Percentiles rank a stretch among this genome's conserved stretches.
Evolutionary conservation across 768 basidiomycete species (phyloP).

Genomic region (Podaxis sp.): DNA sequence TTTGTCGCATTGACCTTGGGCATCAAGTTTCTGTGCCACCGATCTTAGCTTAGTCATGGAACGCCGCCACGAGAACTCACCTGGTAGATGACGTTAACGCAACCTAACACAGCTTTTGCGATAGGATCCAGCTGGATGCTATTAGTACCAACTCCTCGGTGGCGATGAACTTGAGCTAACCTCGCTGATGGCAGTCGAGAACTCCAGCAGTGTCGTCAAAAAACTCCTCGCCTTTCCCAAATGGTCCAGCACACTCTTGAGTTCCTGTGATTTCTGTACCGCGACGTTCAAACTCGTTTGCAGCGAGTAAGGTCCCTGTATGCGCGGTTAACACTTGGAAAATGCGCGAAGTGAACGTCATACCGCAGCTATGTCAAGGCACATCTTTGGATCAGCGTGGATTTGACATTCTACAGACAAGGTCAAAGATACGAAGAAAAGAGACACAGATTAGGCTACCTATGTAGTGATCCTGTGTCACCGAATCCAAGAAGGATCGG

Average conservation of each 20-base stretch:
- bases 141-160: neutral
- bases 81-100: constrained; percentile 22
- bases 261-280: constrained; percentile 14
- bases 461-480: constrained; percentile 7
- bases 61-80: constrained; percentile 4
- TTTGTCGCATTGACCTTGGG: constrained; percentile 20
- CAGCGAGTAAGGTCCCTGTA: constrained; percentile 9
- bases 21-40: constrained; percentile 15
- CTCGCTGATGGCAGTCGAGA: constrained; percentile 20
- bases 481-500: neutral
- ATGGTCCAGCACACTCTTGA: constrained; percentile 20
- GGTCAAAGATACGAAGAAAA: neutral
- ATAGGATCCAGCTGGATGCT: constrained; percentile 16
- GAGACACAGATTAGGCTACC: neutral
- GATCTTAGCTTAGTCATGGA: neutral
- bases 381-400: constrained; percentile 16
- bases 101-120: constrained; percentile 23
- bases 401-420: constrained; percentile 8
- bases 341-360: neutral
- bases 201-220: constrained; percentile 18
- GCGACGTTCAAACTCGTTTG: constrained; percentile 13
- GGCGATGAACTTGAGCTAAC: constrained; percentile 3
- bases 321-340: neutral
- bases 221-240: constrained; percentile 17
- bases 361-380: constrained; percentile 17